A percentile compares a stretch with the other conserved stretches of the same genome.
Conservation (phyloP, 495 filamentous ascomycete genomes). For the Pyronema omphalodes region DNA sequence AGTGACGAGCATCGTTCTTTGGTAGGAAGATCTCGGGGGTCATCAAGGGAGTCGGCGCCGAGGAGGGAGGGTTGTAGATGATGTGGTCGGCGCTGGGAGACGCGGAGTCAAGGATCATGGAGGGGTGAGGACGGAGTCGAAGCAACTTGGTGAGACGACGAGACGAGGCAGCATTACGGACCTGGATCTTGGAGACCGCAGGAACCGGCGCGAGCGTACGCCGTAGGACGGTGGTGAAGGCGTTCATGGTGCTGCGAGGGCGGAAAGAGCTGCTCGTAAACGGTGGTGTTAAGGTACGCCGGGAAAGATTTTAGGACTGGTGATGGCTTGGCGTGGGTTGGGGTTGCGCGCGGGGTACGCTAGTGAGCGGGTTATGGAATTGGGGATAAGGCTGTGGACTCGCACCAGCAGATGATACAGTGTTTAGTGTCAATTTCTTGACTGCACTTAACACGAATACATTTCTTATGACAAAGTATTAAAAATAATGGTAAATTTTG, state of each 20-base stretch:
- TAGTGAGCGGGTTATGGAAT: too few relatives aligned
- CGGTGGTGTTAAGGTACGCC: not conserved
- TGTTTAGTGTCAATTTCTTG: too few relatives aligned
- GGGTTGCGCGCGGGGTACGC: too few relatives aligned
- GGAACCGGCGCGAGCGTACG: conserved; percentile 7
- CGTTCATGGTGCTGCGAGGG: conserved; percentile 8
- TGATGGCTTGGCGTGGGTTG: not conserved
- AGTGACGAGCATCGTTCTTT: conserved; percentile 49
- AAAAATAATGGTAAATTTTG: too few relatives aligned
- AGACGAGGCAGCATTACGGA: conserved; percentile 15
- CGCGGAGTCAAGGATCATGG: conserved; percentile 39
- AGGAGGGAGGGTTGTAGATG: conserved; percentile 89
- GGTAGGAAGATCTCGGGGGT: conserved; percentile 87
- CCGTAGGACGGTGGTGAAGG: conserved; percentile 3
- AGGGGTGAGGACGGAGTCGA: conserved; percentile 13
- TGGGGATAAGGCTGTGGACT: too few relatives aligned
- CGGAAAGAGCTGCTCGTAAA: not conserved
- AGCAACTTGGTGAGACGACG: conserved; percentile 20
- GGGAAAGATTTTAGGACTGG: not conserved
- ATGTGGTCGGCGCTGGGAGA: conserved; percentile 41
- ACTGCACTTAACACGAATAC: too few relatives aligned
- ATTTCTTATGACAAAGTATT: too few relatives aligned
- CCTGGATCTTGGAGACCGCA: not conserved
- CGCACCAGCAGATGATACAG: too few relatives aligned
- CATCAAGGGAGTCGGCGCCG: conserved; percentile 59